Percentiles rank a stretch among this genome's conserved stretches.
Evolutionary conservation across 2,329 filamentous ascomycete genomes (phyloP).

Genomic region (Dendrostoma leiphaemia): DNA sequence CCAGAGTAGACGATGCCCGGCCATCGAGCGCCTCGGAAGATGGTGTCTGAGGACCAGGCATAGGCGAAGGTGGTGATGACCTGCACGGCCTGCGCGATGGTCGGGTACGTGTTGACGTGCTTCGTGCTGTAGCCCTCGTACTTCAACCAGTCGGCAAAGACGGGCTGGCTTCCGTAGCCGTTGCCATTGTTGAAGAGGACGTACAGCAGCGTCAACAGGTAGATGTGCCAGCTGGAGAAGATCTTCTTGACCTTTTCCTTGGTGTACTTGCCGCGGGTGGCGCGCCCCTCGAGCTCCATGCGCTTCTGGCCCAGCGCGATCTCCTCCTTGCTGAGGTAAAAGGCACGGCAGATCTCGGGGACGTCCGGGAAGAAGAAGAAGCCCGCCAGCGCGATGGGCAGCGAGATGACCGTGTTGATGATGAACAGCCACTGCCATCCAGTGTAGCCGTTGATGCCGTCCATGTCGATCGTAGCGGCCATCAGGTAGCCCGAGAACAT

Average conservation of each 20-base stretch:
- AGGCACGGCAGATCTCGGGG: conserved; percentile 36
- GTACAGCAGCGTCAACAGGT: conserved; percentile 55
- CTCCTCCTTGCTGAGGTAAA: conserved; percentile 36
- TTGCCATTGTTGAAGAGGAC: conserved; percentile 64
- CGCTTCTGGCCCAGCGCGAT: conserved; percentile 36
- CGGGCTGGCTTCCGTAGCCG: conserved; percentile 46
- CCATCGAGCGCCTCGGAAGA: conserved; percentile 60
- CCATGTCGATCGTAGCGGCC: conserved; percentile 35
- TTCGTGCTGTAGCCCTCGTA: conserved; percentile 38
- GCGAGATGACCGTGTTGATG: conserved; percentile 54
- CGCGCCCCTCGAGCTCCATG: conserved; percentile 44
- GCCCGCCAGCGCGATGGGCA: conserved; percentile 53
- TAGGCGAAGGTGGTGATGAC: conserved; percentile 60
- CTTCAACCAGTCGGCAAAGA: conserved; percentile 52
- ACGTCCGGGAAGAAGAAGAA: conserved; percentile 43
- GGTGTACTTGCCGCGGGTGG: conserved; percentile 37
- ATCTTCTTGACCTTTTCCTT: conserved; percentile 56
- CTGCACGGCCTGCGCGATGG: conserved; percentile 52
- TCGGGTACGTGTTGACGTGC: conserved; percentile 54
- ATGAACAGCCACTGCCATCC: conserved; percentile 60
- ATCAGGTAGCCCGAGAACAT: conserved; percentile 59
- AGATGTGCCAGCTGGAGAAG: conserved; percentile 64
- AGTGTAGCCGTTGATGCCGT: conserved; percentile 44
- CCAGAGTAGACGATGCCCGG: conserved; percentile 60
- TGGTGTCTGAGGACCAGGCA: conserved; percentile 63